phyloP scores from a whole-genome alignment of 2,329 filamentous ascomycete species.

The Aureobasidium vineae region DNA sequence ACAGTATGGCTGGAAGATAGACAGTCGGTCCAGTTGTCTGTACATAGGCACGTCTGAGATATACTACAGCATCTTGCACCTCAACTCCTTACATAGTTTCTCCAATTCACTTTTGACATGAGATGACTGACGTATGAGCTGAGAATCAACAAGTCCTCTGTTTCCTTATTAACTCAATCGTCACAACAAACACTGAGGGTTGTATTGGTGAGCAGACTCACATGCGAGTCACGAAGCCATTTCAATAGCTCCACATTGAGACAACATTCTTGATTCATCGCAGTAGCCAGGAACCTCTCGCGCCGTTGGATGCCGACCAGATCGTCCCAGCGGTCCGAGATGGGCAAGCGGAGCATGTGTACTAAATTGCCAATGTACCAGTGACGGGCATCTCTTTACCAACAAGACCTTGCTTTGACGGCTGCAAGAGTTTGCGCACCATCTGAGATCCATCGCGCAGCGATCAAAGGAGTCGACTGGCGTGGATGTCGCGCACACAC shows the following conservation, averaged over 20 bases:
- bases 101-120: too few relatives aligned
- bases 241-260: slow-evolving; percentile 6
- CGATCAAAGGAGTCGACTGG: neutral
- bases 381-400: neutral
- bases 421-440: neutral
- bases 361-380: neutral
- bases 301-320: neutral
- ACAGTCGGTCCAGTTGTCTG: neutral
- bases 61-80: neutral
- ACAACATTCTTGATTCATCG: neutral
- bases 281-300: neutral
- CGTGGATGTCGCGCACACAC: slow-evolving; percentile 20
- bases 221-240: neutral
- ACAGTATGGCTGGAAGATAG: slow-evolving; percentile 5
- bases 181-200: neutral
- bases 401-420: neutral
- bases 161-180: neutral
- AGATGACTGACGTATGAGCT: too few relatives aligned
- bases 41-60: slow-evolving; percentile 11
- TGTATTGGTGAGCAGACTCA: neutral
- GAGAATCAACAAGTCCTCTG: neutral
- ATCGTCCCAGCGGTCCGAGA: neutral
- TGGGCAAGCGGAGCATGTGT: neutral
- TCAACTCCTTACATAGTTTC: neutral
- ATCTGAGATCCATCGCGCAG: neutral